phyloP scores from a whole-genome alignment of 148 eudicot genomes.

The Fallopia convolvulus region DNA sequence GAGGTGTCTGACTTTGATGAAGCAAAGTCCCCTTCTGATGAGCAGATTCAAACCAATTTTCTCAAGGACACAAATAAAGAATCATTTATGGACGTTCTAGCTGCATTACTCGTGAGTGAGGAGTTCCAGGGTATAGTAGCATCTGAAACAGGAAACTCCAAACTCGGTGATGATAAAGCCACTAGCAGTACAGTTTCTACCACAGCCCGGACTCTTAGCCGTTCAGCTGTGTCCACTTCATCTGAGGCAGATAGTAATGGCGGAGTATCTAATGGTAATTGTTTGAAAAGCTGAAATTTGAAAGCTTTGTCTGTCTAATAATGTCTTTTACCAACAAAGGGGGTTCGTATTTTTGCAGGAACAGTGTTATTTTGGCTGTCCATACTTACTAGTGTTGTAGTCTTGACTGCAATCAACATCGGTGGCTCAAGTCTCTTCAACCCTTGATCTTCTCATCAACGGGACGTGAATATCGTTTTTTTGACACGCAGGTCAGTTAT shows the following conservation, averaged over 20 bases:
- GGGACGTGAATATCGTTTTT: neutral
- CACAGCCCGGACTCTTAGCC: conserved; percentile 23
- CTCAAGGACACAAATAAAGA: conserved; percentile 43
- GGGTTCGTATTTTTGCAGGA: conserved; percentile 39
- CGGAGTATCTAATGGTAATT: conserved; percentile 49
- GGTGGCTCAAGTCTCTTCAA: conserved; percentile 71
- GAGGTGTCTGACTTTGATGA: conserved; percentile 69
- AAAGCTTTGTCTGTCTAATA: conserved; percentile 3
- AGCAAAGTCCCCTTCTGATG: conserved; percentile 26
- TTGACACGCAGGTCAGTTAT: conserved; percentile 10
- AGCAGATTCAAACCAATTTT: conserved; percentile 27
- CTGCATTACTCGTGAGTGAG: conserved; percentile 89
- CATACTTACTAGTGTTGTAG: conserved; percentile 52
- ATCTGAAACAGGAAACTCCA: conserved; percentile 56
- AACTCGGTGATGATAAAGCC: conserved; percentile 25
- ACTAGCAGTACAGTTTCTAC: conserved; percentile 22
- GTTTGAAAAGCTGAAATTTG: neutral
- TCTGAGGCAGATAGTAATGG: conserved; percentile 29
- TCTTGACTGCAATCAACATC: conserved; percentile 57
- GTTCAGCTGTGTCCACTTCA: conserved; percentile 22
- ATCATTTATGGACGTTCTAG: conserved; percentile 86
- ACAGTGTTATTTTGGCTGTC: conserved; percentile 72
- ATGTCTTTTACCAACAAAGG: conserved; percentile 7
- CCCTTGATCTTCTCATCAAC: conserved; percentile 35
- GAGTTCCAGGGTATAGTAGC: conserved; percentile 93